Evolutionary conservation across 139 green algal genomes (phyloP).

Genomic region (Choricystis sp.): DNA sequence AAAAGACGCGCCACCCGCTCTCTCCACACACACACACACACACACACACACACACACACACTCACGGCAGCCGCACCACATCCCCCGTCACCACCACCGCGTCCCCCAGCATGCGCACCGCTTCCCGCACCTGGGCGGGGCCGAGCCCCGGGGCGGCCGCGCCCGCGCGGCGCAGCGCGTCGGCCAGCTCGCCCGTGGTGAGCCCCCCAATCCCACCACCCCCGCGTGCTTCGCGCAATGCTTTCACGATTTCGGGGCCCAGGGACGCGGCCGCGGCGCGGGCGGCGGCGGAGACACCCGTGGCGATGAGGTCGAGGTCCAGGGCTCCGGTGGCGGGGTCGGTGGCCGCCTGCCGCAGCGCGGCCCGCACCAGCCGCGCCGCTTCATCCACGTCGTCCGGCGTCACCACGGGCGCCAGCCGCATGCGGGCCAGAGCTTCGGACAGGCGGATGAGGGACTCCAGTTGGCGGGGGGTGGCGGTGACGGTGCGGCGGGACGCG

Average conservation of each 20-base stretch:
- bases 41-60: not conserved
- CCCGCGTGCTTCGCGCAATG: constrained; percentile 12
- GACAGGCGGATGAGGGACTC: constrained; percentile 84
- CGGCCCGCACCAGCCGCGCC: constrained; percentile 64
- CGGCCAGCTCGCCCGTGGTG: constrained; percentile 2
- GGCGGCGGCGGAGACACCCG: constrained; percentile 20
- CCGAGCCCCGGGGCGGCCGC: not conserved
- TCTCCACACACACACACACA: not conserved
- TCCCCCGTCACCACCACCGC: not conserved
- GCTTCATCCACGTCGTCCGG: constrained; percentile 38
- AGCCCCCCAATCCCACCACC: not conserved
- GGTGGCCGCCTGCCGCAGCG: constrained; percentile 56
- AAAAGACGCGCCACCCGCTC: not conserved
- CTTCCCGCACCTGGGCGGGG: not conserved
- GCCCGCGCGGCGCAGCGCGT: not conserved
- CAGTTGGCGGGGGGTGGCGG: constrained; percentile 71
- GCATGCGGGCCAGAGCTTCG: constrained; percentile 57
- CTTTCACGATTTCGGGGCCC: constrained; percentile 8
- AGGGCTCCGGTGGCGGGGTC: constrained; percentile 58
- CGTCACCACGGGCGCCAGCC: constrained; percentile 25
- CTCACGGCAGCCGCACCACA: not conserved
- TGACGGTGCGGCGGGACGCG: too few relatives aligned
- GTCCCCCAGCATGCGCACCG: not conserved
- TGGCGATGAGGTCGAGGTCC: constrained; percentile 49
- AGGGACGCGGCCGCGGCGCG: constrained; percentile 19